A percentile compares a stretch with the other conserved stretches of the same genome.
Evolutionary conservation across 2,329 filamentous ascomycete species (phyloP).

Genomic region (Ophiostoma quercus): DNA sequence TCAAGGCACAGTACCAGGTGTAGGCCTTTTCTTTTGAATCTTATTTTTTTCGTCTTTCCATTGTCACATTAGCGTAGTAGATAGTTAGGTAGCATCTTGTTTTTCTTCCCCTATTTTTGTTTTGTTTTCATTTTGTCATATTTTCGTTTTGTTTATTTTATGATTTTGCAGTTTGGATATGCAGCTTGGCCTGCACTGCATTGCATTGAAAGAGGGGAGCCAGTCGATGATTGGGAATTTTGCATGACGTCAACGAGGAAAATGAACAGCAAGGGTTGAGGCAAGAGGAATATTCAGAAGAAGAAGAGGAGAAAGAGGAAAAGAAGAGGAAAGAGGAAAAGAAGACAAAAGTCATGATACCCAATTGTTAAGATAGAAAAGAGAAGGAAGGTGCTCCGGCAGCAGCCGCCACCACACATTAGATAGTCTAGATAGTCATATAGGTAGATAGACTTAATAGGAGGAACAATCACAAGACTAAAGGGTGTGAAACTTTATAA

Average conservation of each 20-base stretch:
- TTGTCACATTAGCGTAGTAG: neutral
- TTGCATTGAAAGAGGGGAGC: constrained; percentile 9
- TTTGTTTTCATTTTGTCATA: neutral
- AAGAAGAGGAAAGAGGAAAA: neutral
- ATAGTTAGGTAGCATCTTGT: constrained; percentile 30
- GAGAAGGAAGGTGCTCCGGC: neutral
- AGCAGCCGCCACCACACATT: neutral
- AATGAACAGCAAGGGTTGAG: neutral
- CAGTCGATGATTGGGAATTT: neutral
- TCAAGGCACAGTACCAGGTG: constrained; percentile 44
- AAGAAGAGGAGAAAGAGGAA: neutral
- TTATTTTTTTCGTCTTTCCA: neutral
- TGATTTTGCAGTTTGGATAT: neutral
- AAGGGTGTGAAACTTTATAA: no score
- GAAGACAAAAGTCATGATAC: neutral
- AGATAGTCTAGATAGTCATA: constrained; percentile 12
- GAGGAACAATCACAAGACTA: constrained; percentile 11
- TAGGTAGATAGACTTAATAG: constrained; percentile 12
- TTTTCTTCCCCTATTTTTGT: constrained; percentile 14
- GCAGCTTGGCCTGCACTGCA: neutral
- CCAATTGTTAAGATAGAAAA: constrained; percentile 4
- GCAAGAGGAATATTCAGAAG: neutral
- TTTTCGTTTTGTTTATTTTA: constrained; percentile 6
- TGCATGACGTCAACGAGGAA: constrained; percentile 8
- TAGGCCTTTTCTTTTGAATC: neutral